Evolutionary conservation across 106 monocot genomes (phyloP).

Genomic region (Amphibolis antarctica): DNA sequence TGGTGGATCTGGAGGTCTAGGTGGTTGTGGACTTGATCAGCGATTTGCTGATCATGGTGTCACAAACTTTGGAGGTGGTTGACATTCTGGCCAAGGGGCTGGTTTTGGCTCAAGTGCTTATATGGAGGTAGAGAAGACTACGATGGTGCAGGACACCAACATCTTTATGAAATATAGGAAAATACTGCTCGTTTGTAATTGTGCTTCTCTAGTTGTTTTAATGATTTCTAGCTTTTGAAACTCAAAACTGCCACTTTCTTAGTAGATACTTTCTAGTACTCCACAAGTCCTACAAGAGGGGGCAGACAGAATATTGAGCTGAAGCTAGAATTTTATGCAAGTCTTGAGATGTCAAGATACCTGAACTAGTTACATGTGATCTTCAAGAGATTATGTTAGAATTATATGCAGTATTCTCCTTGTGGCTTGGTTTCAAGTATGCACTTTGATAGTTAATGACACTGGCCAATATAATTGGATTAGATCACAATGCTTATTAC

Average conservation of each 20-base stretch:
- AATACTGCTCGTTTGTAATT: background rate
- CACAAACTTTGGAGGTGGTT: slow-evolving; percentile 55
- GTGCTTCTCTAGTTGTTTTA: slow-evolving; percentile 4
- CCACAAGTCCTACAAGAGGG: background rate
- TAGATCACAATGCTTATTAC: too few relatives aligned
- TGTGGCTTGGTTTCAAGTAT: background rate
- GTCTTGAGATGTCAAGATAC: background rate
- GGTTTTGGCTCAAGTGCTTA: slow-evolving; percentile 39
- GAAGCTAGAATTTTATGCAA: slow-evolving; percentile 3
- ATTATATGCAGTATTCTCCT: background rate
- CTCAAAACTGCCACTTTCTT: too few relatives aligned
- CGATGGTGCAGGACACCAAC: slow-evolving; percentile 2
- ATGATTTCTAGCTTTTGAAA: too few relatives aligned
- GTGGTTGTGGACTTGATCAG: slow-evolving; percentile 32
- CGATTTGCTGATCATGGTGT: slow-evolving; percentile 40
- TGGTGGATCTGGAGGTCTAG: slow-evolving; percentile 38
- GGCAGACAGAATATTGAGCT: background rate
- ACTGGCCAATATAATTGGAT: too few relatives aligned
- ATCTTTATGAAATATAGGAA: slow-evolving; percentile 9
- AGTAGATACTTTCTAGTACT: background rate
- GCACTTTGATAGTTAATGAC: too few relatives aligned
- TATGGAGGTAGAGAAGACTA: slow-evolving; percentile 50
- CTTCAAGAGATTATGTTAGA: background rate
- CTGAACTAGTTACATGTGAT: slow-evolving; percentile 1
- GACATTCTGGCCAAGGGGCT: slow-evolving; percentile 54